Base-by-base conservation (phyloP, 306 rosid genomes). In the Amphicarpaea edgeworthii region DNA sequence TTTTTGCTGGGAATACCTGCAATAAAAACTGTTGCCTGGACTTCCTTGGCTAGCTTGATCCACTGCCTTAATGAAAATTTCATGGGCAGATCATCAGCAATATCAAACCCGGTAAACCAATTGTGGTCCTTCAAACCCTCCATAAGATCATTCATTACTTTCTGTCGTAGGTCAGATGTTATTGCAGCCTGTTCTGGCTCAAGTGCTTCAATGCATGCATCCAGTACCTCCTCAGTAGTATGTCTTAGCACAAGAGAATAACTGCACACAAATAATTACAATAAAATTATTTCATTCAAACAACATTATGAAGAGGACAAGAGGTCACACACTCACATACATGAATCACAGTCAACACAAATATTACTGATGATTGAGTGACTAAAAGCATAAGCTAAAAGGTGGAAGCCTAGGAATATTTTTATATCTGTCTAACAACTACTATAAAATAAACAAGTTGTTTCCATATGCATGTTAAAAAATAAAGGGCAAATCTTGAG, bases 181-280 rank as follows among this genome's bases (percentile, higher is more conserved):
- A 90, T 66, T 49, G 91, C 95, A 61, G 87, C 95, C 45, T 89
- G 88, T 49, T 83, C 85, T 72, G 98, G 96, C 73, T 94, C 96
- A 77, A 88, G 85, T 57, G 96, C 95, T 82, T 94, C 97, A 20
- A 78, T 57, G 80, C 98, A 91, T 50, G 97, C 97, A 70, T 82
- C 95, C 81, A 94, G 91, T 80, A 94, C 98, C 85, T 94, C 98
- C 84, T 94, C 98, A 6, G 96, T 92, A 76, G 98, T 94, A 89
- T 94, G 98, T 68, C 98, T 83, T 46, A 94, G 93, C 66, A 94
- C 90, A 81, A 94, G 93, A 79, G 97, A 94, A 72, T 94, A 94
- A 62, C 98, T 94, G 86, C 67, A 70, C 23, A 80, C 12, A 64
- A 81, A 84, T 41, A 83, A 64, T 14, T 21, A 62, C 26, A 15